Base-by-base conservation (phyloP, 176 grass and related monocot species). In the Bothriochloa decipiens region DNA sequence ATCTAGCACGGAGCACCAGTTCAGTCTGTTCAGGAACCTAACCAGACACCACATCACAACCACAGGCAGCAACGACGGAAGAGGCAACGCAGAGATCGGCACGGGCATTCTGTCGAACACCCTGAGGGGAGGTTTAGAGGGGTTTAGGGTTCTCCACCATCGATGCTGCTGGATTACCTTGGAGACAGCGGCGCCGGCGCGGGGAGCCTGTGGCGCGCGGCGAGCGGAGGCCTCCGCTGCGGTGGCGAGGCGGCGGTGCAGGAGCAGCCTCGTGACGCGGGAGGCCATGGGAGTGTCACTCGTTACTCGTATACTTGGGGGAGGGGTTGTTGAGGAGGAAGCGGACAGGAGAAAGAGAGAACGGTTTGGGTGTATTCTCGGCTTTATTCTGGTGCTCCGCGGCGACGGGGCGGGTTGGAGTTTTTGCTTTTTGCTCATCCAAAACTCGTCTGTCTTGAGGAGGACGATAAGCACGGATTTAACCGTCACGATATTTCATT, bases 51-150 rank as follows among this genome's bases (percentile, higher is more conserved):
- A 12, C 15, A 46, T 0, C 42, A 49, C 25, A 58, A 32, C 4
- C 3, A 0, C 40, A 39, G 39, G n/a, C 39, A 64, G 69, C 39
- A 87, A 75, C 1, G 1, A 7, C 15, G 67, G 28, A 9, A 8
- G 28, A 37, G 8, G 20, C 45, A 29, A 40, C 5, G 28, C 17
- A 26, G 20, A 45, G 43, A 29, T 49, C 7, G 9, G 11, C 0
- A 5, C 61, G 12, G 50, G 78, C 78, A 85, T 85, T 85, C 71
- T 55, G 41, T 81, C 72, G 23, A 89, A 89, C 82, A 85, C 64
- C 63, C 81, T 32, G 2, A 57, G 10, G 33, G 55, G 60, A 43
- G 77, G 65, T 81, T 81, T 25, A 39, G 11, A 64, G 28, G 62
- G 77, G 76, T 40, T 62, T 61, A 74, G 50, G 33, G 29, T 27